Base-by-base conservation (phyloP, 208 protist genomes). In the Leishmania amazonensis region DNA sequence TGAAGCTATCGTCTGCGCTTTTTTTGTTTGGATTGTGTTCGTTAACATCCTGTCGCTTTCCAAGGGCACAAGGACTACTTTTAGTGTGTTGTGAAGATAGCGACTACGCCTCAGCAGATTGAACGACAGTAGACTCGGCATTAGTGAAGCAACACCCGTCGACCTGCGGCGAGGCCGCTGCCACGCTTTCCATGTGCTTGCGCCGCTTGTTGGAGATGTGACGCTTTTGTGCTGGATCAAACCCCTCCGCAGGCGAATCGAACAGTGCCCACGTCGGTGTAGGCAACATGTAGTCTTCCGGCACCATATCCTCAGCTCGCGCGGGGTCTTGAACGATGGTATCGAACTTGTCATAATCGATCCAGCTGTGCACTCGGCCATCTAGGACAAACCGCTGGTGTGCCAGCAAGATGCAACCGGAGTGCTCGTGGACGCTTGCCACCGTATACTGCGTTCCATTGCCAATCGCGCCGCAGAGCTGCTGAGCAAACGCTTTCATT, bases 401-500 rank as follows among this genome's bases (percentile, higher is more conserved):
- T 0, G 93, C 94, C n/a, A 97, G 90, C 19, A 98, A 85, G 47
- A 97, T 86, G 84, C 94, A 98, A 31, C 93, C 94, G 19, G 94
- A 97, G 86, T 98, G 96, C 80, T 97, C 94, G 83, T 98, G 96
- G 40, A 95, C 83, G 58, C 91, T 94, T 3, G 92, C 94, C n/a
- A 97, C 53, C 17, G 83, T 85, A 84, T 97, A 98, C 57, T 74
- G 70, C 78, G 24, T 88, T 87, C 92, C 91, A 74, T 94, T 86
- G 65, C 86, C 85, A 49, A 96, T 86, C 3, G 81, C 75, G 7
- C 83, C 77, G 83, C 88, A 93, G 47, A 99, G 85, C 75, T 87
- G 74, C 70, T 87, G 47, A 15, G 89, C 90, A 79, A 97, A 98
- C 15, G 83, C 38, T 51, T 97, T 89, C 78, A 99, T 90, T 67